Percentiles rank a stretch among this genome's conserved stretches.
Conservation (phyloP, 768 basidiomycete species). For the Paxillus involutus region DNA sequence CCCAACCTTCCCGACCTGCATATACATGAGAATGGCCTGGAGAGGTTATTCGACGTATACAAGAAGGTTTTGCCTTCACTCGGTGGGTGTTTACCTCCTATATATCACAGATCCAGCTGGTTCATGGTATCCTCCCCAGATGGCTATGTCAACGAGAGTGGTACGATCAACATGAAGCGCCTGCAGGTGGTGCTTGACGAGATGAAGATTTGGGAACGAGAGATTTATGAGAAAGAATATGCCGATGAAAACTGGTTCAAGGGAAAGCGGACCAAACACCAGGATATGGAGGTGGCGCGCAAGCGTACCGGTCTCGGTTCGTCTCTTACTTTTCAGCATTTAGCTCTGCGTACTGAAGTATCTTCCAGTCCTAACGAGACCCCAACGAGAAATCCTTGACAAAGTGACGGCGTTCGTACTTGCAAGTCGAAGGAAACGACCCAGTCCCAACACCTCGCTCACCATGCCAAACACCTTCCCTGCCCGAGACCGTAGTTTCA, state of each 20-base stretch:
- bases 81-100: conserved; percentile 38
- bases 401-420: conserved; percentile 76
- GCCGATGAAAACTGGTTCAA: conserved; percentile 92
- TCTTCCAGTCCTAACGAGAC: conserved; percentile 59
- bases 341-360: background rate
- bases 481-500: conserved; percentile 78
- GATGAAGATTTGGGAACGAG: conserved; percentile 84
- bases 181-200: conserved; percentile 88
- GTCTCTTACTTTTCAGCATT: conserved; percentile 20
- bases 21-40: conserved; percentile 96
- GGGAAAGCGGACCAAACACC: conserved; percentile 83
- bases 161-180: conserved; percentile 74
- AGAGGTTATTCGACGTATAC: conserved; percentile 92
- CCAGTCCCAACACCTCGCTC: conserved; percentile 41
- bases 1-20: conserved; percentile 96
- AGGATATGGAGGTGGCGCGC: conserved; percentile 61
- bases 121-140: conserved; percentile 41
- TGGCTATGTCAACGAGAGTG: conserved; percentile 92
- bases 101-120: background rate
- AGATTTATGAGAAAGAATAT: conserved; percentile 90
- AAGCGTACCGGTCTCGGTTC: conserved; percentile 65
- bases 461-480: conserved; percentile 78
- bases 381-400: conserved; percentile 79
- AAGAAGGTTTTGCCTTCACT: conserved; percentile 84
- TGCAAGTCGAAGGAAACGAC: conserved; percentile 35